Evolutionary conservation across 2,329 filamentous ascomycete genomes (phyloP).

Genomic region (Colletotrichum spinosum): DNA sequence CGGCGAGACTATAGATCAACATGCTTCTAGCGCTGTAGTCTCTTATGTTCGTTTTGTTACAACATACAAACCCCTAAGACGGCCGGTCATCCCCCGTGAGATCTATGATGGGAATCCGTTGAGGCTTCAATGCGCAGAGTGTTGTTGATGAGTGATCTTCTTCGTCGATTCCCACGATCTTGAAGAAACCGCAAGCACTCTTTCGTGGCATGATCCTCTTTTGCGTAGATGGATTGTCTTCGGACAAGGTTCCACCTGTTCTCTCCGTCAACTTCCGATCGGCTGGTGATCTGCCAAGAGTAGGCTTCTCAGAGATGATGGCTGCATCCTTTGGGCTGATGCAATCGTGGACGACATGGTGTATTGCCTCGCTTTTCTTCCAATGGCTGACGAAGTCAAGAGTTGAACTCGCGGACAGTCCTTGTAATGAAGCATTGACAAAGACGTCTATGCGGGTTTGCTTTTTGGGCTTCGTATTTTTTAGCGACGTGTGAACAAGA

Average conservation of each 20-base stretch:
- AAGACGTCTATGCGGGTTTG: slow-evolving; percentile 43
- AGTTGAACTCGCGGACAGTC: no score
- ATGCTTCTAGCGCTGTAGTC: background rate
- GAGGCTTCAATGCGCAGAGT: background rate
- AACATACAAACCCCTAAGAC: background rate
- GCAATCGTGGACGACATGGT: no score
- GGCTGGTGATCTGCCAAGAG: no score
- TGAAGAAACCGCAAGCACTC: slow-evolving; percentile 53
- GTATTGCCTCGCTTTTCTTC: no score
- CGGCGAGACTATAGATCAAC: no score
- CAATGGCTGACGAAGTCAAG: no score
- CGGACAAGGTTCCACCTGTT: no score
- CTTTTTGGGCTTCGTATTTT: slow-evolving; percentile 40
- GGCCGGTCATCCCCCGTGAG: slow-evolving; percentile 29
- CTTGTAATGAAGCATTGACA: background rate
- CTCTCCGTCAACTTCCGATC: no score
- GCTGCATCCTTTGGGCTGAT: no score
- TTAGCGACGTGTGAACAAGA: background rate
- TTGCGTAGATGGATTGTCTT: slow-evolving; percentile 32
- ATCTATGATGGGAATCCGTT: slow-evolving; percentile 33
- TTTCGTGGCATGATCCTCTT: slow-evolving; percentile 53
- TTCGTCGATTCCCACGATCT: slow-evolving; percentile 47
- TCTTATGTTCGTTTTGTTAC: background rate
- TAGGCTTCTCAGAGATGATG: no score
- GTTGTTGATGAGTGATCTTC: slow-evolving; percentile 41